Conservation (phyloP, 2,329 filamentous ascomycete species). For the Apiospora kogelbergensis region DNA sequence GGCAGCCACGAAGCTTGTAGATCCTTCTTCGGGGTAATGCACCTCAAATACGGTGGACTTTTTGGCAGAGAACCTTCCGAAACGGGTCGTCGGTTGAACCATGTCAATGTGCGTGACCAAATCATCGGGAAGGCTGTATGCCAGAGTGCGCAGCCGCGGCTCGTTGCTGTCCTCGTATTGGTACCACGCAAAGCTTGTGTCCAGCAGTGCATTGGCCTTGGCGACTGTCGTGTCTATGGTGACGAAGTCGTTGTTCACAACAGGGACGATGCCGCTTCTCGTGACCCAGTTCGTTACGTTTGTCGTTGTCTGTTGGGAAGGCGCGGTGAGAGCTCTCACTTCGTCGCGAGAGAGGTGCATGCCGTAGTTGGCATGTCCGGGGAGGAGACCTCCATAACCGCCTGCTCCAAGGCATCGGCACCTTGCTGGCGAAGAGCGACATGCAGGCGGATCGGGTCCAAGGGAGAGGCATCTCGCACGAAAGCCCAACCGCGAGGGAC, state of each 20-base stretch:
- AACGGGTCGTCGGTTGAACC: constrained; percentile 66
- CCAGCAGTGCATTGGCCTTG: constrained; percentile 55
- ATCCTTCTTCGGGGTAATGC: constrained; percentile 15
- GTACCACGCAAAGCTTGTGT: constrained; percentile 58
- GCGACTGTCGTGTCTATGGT: constrained; percentile 53
- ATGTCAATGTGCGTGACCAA: constrained; percentile 57
- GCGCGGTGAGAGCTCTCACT: constrained; percentile 29
- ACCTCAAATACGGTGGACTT: constrained; percentile 35
- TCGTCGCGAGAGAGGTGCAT: constrained; percentile 62
- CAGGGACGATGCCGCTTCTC: constrained; percentile 45
- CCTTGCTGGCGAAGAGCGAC: constrained; percentile 51
- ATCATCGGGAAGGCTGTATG: constrained; percentile 60
- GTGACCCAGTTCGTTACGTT: constrained; percentile 12
- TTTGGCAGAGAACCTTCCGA: constrained; percentile 50
- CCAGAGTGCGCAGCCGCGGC: constrained; percentile 48
- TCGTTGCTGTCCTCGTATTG: constrained; percentile 41
- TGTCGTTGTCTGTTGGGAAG: constrained; percentile 40
- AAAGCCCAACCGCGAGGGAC: constrained; percentile 40
- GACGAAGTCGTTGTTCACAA: constrained; percentile 55
- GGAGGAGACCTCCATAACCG: constrained; percentile 61
- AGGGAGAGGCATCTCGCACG: constrained; percentile 33
- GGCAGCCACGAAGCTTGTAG: neutral
- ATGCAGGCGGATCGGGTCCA: constrained; percentile 45
- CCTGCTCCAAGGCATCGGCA: constrained; percentile 53
- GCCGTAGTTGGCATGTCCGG: constrained; percentile 58